These are phyloP conservation scores for Mortierella sp. DNA, from an alignment of 371 early-diverging fungal species.

Conservation along the genomic window DNA sequence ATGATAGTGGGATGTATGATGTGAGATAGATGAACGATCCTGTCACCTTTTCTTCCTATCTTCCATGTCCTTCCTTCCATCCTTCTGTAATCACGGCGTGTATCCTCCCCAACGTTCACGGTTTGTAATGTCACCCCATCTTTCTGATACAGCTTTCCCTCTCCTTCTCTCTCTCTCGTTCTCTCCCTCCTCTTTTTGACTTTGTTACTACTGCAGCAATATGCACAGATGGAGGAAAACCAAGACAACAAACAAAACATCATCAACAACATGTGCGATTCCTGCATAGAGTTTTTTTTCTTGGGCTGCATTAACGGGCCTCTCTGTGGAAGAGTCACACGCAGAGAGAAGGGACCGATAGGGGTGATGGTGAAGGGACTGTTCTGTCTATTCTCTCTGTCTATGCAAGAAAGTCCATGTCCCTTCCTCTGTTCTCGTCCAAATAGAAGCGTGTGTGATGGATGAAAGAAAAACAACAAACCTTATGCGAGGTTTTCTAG, in stretches of 20 bases:
- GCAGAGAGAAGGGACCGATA: not conserved
- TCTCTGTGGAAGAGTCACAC: too few species aligned
- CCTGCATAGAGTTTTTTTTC: not conserved
- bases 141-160: not conserved
- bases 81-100: not conserved
- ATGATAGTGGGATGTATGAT: not conserved
- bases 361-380: not conserved
- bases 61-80: not conserved
- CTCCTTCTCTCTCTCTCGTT: too few species aligned
- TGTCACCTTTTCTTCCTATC: not conserved
- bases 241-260: not conserved
- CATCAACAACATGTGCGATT: not conserved
- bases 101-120: not conserved
- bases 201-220: not conserved
- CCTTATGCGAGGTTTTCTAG: slow-evolving; percentile 11
- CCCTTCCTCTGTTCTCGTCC: not conserved
- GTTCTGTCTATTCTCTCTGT: too few species aligned
- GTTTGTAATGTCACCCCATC: not conserved
- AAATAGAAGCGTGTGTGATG: not conserved
- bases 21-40: not conserved
- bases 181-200: not conserved
- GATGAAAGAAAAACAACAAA: slow-evolving; percentile 4
- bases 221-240: not conserved
- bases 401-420: not conserved
- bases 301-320: not conserved